Evolutionary conservation across 257 asterid genomes (phyloP), one percentile per base, ranked within the genome.

Genomic region (Petunia axillaris): DNA sequence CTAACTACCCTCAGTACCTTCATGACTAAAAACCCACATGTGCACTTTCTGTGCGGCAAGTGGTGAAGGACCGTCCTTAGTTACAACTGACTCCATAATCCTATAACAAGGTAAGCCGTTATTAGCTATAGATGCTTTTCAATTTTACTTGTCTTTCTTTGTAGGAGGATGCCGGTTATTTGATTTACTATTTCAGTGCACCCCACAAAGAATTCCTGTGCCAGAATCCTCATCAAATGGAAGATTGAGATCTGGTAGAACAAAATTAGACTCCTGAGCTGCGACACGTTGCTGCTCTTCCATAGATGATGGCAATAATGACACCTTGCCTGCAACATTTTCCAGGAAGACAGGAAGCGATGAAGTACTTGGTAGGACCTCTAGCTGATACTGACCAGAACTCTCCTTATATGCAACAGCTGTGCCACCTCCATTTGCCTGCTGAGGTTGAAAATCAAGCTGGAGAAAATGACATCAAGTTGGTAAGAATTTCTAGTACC

Each of bases 211-310:
- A 64, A 63, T 66, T 44, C 48, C 81, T 25, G 35, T 2, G 50
- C 78, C 80, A 10, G 85, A 71, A 35, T 79, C 85, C 65, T 81
- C 88, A 54, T 77, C 91, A 38, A 88, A 44, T 1, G 88, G 87
- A 58, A 88, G 81, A 75, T 88, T 88, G 59, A 88, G 86, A 41
- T 88, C 91, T 1, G 91, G 91, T 60, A 88, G 88, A 37, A 64
- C 85, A 73, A 83, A 76, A 7, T 81, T 81, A 71, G 46, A 53
- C 58, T 78, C 81, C 78, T 36, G 4, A 57, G 15, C 11, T 54
- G 16, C 2, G 11, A 53, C 16, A 3, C 25, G 44, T 50, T 80
- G 40, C 78, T 80, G 78, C 68, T 52, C 55, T 44, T 77, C 70
- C 68, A 41, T 44, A 57, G 55, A 39, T 43, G 55, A 35, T 43